These are phyloP conservation scores for Hymenoscyphus occultus DNA, from an alignment of 2,329 filamentous ascomycete species.

Conservation along the genomic window DNA sequence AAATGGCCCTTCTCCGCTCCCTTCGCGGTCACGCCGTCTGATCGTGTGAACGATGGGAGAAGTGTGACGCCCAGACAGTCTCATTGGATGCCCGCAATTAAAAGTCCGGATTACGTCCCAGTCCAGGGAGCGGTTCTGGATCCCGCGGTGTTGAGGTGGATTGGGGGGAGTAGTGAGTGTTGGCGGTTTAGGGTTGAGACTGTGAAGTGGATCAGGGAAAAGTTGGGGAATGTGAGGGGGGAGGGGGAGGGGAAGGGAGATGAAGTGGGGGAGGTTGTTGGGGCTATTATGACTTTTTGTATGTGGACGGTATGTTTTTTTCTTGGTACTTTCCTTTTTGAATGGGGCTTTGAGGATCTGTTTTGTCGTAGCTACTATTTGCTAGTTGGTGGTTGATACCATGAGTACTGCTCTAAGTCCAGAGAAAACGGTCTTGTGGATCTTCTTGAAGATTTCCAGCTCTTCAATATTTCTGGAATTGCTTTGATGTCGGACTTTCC, in stretches of 20 bases:
- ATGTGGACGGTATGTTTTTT: constrained; percentile 23
- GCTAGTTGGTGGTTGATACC: too few species aligned
- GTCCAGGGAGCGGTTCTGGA: constrained; percentile 7
- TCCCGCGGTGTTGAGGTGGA: constrained; percentile 16
- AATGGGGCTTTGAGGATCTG: not conserved
- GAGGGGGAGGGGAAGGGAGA: constrained; percentile 3
- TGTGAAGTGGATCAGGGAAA: constrained; percentile 20
- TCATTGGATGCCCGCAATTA: constrained; percentile 20
- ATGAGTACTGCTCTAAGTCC: not conserved
- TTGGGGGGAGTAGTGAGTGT: constrained; percentile 18
- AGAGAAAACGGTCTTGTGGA: not conserved
- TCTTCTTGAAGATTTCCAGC: not conserved
- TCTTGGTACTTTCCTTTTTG: not conserved
- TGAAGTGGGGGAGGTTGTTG: constrained; percentile 15
- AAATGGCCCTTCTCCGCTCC: constrained; percentile 16
- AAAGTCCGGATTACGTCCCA: constrained; percentile 15
- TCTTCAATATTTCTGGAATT: not conserved
- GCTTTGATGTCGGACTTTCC: not conserved
- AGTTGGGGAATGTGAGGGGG: constrained; percentile 11
- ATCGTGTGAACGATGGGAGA: constrained; percentile 13
- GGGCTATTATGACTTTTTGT: constrained; percentile 22
- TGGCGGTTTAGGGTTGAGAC: constrained; percentile 21
- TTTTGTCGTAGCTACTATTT: not conserved
- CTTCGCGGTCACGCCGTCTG: constrained; percentile 16
- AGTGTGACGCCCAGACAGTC: constrained; percentile 20